phyloP scores from a whole-genome alignment of 2,329 filamentous ascomycete genomes.

The Plectosphaerella cucumerina region DNA sequence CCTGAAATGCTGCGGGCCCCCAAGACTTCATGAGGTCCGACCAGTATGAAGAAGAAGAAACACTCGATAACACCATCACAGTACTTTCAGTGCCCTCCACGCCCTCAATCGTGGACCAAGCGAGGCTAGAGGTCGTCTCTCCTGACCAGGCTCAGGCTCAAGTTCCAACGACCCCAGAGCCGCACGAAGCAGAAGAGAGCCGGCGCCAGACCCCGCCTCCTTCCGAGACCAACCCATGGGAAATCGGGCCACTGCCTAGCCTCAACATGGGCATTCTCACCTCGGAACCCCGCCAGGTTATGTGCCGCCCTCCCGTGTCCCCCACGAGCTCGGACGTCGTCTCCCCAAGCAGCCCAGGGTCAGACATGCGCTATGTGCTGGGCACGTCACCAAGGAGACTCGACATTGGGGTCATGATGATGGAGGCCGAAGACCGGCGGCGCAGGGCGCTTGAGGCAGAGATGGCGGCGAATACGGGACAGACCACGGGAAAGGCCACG shows the following conservation, averaged over 20 bases:
- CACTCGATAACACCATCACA: no score
- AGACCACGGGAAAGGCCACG: background rate
- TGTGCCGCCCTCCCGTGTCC: background rate
- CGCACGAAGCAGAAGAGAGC: background rate
- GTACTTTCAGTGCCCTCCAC: no score
- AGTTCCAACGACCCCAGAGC: constrained; percentile 1
- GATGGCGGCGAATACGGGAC: background rate
- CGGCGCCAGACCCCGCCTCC: constrained; percentile 20
- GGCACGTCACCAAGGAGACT: background rate
- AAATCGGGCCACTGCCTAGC: constrained; percentile 22
- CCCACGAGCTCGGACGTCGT: background rate
- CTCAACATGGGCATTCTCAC: background rate
- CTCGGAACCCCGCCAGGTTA: background rate
- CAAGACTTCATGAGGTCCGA: no score
- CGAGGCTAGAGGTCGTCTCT: no score
- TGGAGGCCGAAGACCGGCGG: background rate
- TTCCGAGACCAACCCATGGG: constrained; percentile 40
- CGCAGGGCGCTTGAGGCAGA: background rate
- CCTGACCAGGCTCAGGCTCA: background rate
- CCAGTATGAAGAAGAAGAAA: no score
- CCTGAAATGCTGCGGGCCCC: no score
- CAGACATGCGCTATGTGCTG: background rate
- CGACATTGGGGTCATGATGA: background rate
- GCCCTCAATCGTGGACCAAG: no score
- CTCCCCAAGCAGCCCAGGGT: background rate